phyloP scores from a whole-genome alignment of 192 early-diverging fungal species.

The Backusella liffmaniae region DNA sequence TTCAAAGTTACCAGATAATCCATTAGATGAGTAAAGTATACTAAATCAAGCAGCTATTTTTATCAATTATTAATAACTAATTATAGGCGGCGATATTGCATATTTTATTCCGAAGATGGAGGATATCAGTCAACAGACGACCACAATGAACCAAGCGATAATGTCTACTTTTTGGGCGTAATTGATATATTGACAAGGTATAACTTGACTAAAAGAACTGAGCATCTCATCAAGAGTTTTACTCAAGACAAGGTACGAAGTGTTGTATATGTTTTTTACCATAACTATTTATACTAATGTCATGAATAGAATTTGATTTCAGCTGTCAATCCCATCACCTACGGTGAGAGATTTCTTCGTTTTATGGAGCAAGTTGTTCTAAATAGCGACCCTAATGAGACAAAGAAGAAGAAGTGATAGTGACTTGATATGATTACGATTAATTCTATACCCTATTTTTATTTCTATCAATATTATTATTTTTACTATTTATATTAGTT shows the following conservation, averaged over 20 bases:
- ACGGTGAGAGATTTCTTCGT: constrained; percentile 82
- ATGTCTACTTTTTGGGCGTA: constrained; percentile 91
- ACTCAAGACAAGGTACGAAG: constrained; percentile 59
- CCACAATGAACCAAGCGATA: constrained; percentile 51
- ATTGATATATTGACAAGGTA: constrained; percentile 97
- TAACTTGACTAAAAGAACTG: constrained; percentile 80
- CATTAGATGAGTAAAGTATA: constrained; percentile 43
- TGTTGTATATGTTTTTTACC: too few relatives aligned
- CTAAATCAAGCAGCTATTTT: neutral
- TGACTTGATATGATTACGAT: neutral
- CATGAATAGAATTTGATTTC: constrained; percentile 64
- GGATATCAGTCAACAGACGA: constrained; percentile 81
- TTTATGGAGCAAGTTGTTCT: constrained; percentile 61
- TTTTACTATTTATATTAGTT: neutral
- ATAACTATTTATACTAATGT: neutral
- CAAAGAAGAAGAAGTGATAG: neutral
- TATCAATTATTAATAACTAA: neutral
- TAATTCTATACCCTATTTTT: neutral
- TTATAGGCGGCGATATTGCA: constrained; percentile 66
- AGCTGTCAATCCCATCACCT: constrained; percentile 79
- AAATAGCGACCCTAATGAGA: neutral
- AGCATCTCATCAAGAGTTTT: constrained; percentile 84
- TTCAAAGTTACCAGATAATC: constrained; percentile 55
- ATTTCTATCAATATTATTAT: neutral
- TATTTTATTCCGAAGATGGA: constrained; percentile 91